Evolutionary conservation across 108 stramenopile genomes (phyloP), one percentile per base, ranked within the genome.

Genomic region (Conticribra weissflogii): DNA sequence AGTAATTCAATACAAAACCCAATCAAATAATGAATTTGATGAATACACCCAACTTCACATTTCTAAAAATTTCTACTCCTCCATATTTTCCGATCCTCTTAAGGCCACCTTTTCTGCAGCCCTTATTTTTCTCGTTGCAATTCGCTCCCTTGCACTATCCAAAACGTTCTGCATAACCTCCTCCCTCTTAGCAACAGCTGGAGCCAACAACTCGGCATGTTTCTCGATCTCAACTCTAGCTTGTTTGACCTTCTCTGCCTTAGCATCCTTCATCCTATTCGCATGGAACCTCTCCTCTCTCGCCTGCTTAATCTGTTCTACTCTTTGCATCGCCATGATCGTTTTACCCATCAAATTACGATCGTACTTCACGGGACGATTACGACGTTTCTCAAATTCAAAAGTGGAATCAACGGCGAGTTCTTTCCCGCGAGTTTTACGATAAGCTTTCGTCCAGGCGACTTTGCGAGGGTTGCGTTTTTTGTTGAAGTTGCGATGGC

Each of bases 391-490:
- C 74, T 98, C 99, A 72, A 99, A 98, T 71, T 98, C 99, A 85
- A 98, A 99, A 21, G 99, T 98, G 16, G 93, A 83, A 79, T 96
- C 96, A 44, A 97, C 96, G 16, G 94, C 91, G 88, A 97, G 91
- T 85, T 97, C 96, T 76, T 97, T 96, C 21, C 96, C 96, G 22
- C 90, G 83, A 2, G 98, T 97, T 68, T 96, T 97, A 45, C 98
- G 92, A 76, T 89, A 99, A 56, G 98, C 97, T 85, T 99, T 99
- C 31, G 99, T 99, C 99, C 99, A 99, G 54, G 94, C 94, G 16
- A 97, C 93, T 85, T 99, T 98, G 34, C 99, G 89, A 7, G 99
- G 99, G 72, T 99, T 99, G 67, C 98, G 88, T 78, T 99, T 99
- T 82, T 96, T 95, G 66, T 96, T 96, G 76, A 99, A 99, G 72